Base-by-base conservation (phyloP, 2,329 filamentous ascomycete genomes). In the Coleophoma crateriformis region DNA sequence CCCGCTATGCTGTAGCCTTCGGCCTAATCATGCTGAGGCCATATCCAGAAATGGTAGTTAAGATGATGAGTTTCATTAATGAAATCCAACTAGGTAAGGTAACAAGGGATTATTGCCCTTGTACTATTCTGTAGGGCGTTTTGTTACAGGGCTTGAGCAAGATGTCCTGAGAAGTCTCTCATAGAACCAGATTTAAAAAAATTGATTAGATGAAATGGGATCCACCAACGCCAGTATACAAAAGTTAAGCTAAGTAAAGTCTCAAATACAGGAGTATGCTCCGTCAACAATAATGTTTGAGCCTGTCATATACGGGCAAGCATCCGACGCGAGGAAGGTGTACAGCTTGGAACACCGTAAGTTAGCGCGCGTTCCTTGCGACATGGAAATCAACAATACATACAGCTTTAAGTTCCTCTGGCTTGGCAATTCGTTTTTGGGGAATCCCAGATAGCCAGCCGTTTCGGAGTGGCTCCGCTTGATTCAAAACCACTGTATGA, bases 241-340 rank as follows among this genome's bases (percentile, higher is more conserved):
- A 17, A 7, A 38, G 14, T 17, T 38, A n/a, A 2, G 19, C 19
- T 19, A 2, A 19, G 19, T 19, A 3, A 38, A 7, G 11, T 47
- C 52, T 48, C 44, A 59, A 41, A 56, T 50, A 13, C 55, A 47
- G 8, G 58, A 58, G 38, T 55, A 57, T 13, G 56, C 58, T n/a
- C 58, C 56, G 42, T 61, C 57, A 33, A 60, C 52, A 1, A 60
- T 53, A 22, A 59, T 35, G 44, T 61, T 59, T 27, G 56, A 39
- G 15, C 33, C 41, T 19, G 77, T 82, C 40, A 83, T 71, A 61
- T 83, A 83, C 48, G 73, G 77, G 50, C 74, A 78, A 61, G 83
- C 82, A 0, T 78, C 77, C 60, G 72, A 77, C 2, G 79, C 78
- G 54, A 84, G 65, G 58, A 83, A 84, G 14, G 71, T 66, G 15